A percentile compares a stretch with the other conserved stretches of the same genome.
phyloP scores from a whole-genome alignment of 2,329 filamentous ascomycete species.

The Dactylellina sp. region DNA sequence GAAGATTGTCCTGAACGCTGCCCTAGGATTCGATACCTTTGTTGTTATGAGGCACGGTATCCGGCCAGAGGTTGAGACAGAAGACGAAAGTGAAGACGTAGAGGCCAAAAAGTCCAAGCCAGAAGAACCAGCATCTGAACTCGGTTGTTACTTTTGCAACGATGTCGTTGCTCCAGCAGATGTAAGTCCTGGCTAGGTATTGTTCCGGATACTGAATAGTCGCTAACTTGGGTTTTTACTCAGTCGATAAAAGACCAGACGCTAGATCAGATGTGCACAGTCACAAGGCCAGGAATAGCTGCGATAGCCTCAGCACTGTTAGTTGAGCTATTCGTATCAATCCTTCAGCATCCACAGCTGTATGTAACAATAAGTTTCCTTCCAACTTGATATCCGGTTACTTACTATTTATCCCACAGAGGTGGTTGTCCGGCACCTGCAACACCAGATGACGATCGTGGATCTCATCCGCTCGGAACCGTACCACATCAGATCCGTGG shows the following conservation, averaged over 20 bases:
- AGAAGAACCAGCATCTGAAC: slow-evolving; percentile 68
- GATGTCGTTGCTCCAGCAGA: slow-evolving; percentile 95
- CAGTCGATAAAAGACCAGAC: slow-evolving; percentile 94
- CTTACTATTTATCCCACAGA: slow-evolving; percentile 36
- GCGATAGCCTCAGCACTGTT: slow-evolving; percentile 90
- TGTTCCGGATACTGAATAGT: background rate
- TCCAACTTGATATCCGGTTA: slow-evolving; percentile 1
- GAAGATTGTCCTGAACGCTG: slow-evolving; percentile 97
- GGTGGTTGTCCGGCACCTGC: slow-evolving; percentile 60
- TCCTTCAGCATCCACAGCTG: slow-evolving; percentile 85
- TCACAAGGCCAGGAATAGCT: slow-evolving; percentile 91
- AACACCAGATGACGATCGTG: slow-evolving; percentile 65
- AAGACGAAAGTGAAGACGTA: slow-evolving; percentile 47
- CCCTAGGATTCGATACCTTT: slow-evolving; percentile 94
- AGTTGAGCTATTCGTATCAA: slow-evolving; percentile 87
- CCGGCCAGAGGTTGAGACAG: slow-evolving; percentile 68
- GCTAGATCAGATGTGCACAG: slow-evolving; percentile 96
- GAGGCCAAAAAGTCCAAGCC: slow-evolving; percentile 64
- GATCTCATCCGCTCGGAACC: slow-evolving; percentile 74
- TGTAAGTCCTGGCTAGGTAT: slow-evolving; percentile 70
- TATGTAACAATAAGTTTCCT: slow-evolving; percentile 16
- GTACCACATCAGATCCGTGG: slow-evolving; percentile 85
- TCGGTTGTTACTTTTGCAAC: slow-evolving; percentile 98
- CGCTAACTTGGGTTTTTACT: slow-evolving; percentile 13
- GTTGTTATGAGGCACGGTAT: slow-evolving; percentile 96